Conservation (phyloP, 495 filamentous ascomycete genomes). For the Friedmanniomyces endolithicus region DNA sequence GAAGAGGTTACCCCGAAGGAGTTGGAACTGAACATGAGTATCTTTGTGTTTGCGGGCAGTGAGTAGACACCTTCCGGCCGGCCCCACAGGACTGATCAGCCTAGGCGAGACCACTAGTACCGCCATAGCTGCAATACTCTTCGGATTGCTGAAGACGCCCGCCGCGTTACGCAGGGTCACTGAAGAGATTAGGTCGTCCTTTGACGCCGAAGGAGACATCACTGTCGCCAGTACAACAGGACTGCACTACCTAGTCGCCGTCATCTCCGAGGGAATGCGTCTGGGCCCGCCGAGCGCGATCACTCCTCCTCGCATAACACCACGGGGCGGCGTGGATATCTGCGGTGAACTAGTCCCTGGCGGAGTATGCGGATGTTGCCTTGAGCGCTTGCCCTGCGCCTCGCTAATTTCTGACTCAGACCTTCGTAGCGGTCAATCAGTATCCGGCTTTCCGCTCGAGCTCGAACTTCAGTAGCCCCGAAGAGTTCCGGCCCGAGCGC, state of each 20-base stretch:
- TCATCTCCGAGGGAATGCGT: constrained; percentile 41
- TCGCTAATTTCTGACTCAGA: constrained; percentile 6
- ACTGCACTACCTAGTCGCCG: constrained; percentile 34
- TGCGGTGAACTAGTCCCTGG: constrained; percentile 30
- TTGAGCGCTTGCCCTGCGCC: neutral
- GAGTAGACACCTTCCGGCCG: constrained; percentile 22
- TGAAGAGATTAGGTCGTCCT: constrained; percentile 19
- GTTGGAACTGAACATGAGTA: constrained; percentile 21
- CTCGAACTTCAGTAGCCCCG: constrained; percentile 20
- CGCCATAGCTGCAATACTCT: neutral
- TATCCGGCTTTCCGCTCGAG: constrained; percentile 14
- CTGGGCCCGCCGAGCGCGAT: constrained; percentile 39
- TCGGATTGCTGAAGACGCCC: constrained; percentile 15
- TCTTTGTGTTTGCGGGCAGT: constrained; percentile 29
- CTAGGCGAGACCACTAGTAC: constrained; percentile 5
- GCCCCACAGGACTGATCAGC: neutral
- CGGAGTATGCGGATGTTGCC: constrained; percentile 10
- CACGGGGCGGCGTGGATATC: constrained; percentile 32
- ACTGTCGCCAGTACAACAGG: constrained; percentile 26
- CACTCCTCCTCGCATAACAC: constrained; percentile 35
- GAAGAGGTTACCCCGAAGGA: constrained; percentile 19
- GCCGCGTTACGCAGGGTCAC: neutral
- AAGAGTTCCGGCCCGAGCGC: constrained; percentile 25
- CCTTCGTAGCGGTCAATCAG: constrained; percentile 11
- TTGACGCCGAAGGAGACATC: constrained; percentile 19